Evolutionary conservation across 345 rosid species (phyloP).

Genomic region (Cardamine chenopodiifolia): DNA sequence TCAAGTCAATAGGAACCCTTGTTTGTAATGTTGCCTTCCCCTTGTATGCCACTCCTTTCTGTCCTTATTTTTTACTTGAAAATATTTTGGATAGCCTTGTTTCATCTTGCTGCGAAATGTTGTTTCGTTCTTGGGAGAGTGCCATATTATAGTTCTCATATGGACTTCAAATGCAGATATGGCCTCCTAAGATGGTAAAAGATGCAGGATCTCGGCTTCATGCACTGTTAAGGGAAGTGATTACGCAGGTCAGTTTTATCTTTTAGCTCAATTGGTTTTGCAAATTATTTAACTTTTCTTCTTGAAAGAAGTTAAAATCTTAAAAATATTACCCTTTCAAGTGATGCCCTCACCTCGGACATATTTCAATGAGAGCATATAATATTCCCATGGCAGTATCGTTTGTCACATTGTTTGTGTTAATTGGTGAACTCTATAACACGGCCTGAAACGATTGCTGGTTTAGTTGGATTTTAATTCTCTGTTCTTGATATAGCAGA

Average conservation of each 20-base stretch:
- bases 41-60: neutral
- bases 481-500: slow-evolving; percentile 51
- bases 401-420: neutral
- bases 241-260: slow-evolving; percentile 65
- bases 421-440: slow-evolving; percentile 1
- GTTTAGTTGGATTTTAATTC: slow-evolving; percentile 8
- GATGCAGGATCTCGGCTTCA: slow-evolving; percentile 91
- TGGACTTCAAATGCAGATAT: slow-evolving; percentile 61
- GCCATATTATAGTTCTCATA: slow-evolving; percentile 16
- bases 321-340: neutral
- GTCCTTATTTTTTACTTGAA: neutral
- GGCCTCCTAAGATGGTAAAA: slow-evolving; percentile 97
- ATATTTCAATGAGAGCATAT: slow-evolving; percentile 5
- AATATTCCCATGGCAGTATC: neutral
- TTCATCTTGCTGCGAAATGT: slow-evolving; percentile 17
- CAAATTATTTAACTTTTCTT: slow-evolving; percentile 7
- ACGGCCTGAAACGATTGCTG: neutral
- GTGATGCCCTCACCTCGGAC: neutral
- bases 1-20: neutral
- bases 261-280: slow-evolving; percentile 1
- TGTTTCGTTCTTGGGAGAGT: slow-evolving; percentile 18
- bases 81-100: neutral
- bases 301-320: slow-evolving; percentile 20
- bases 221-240: slow-evolving; percentile 82
- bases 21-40: neutral